Base-by-base conservation (phyloP, 495 filamentous ascomycete genomes). In the Talaromyces nanjingensis region DNA sequence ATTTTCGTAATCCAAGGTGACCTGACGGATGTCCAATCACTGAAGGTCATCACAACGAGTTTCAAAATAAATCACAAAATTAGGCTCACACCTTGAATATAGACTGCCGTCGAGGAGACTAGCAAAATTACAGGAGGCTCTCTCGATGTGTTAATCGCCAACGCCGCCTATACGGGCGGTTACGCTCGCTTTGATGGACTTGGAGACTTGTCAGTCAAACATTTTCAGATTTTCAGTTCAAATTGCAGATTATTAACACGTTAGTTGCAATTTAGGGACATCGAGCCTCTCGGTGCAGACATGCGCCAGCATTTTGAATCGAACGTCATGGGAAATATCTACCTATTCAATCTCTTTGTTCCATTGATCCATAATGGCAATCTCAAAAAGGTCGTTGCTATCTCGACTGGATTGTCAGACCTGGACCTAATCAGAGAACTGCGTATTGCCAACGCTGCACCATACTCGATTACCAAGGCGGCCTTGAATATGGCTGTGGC, bases 311-410 rank as follows among this genome's bases (percentile, higher is more conserved):
- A 65, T 24, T 77, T 78, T 65, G 64, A 76, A 27, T 68, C 70
- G 39, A 87, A 85, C 64, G 67, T 75, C 29, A 24, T 81, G 60
- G 81, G 77, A 27, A 74, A 75, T 39, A 71, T 86, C 68, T 75
- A 86, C 63, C 70, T 82, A 1, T 78, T 81, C 67, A 81, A 83
- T 68, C 60, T 75, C n/a, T 86, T 83, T 70, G 33, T 83, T 3
- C 82, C 84, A 5, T 74, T 86, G 0, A 73, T 87, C 65, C 68
- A 71, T 3, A 72, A 74, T n/a, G 81, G 83, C 29, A 66, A 69
- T 11, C 66, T 27, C 27, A 87, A 86, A 69, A 88, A 88, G 64
- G 75, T 86, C 59, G 76, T 87, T 60, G 60, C 77, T 27, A 79
- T 87, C 29, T 80, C 82, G 9, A 77, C 67, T 11, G 84, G 81